Evolutionary conservation across 2,329 filamentous ascomycete species (phyloP), one percentile per base, ranked within the genome.

Genomic region (Diaporthe ampelina): DNA sequence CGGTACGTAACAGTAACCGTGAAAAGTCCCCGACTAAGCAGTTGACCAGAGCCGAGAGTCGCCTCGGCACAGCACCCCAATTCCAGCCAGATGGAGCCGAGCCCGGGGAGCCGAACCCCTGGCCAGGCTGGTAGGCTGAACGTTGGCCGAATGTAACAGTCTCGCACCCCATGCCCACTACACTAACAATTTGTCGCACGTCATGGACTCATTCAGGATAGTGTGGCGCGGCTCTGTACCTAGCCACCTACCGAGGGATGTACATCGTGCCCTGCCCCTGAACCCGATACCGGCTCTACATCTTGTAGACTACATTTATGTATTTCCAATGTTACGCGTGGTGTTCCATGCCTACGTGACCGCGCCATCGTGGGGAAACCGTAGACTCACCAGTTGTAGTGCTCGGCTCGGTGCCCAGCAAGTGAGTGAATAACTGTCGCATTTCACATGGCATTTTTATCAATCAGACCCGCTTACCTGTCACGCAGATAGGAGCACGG

Each of bases 391-490:
- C 5, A n/a, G 29, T 21, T 65, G 26, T 7, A 35, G 21, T 15
- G 3, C 35, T 35, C 11, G 8, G 37, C 15, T 15, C 11, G 5
- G 24, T 24, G 26, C 26, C 26, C 43, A 65, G 61, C 61, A 32
- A n/a, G 29, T 50, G 26, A 35, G 10, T 8, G 5, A 24, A 17
- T n/a, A 43, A 11, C 17, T 24, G 61, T 50, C 43, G 21, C 35
- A 32, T 67, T 67, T 67, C 61, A 67, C 61, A 67, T 67, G 61
- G 45, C 61, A 67, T 52, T 67, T 52, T 21, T 40, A 35, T 50
- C 61, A 50, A 3, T 17, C 11, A 67, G 61, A 67, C 61, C 61
- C 61, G 43, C 61, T 67, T 24, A 32, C 40, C 35, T 48, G 10
- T n/a, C 26, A 48, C 59, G 5, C 9, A 8, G 11, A 32, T 24